A percentile compares a stretch with the other conserved stretches of the same genome.
phyloP scores from a whole-genome alignment of 352 stramenopile species.

The Globisporangium parvum region DNA sequence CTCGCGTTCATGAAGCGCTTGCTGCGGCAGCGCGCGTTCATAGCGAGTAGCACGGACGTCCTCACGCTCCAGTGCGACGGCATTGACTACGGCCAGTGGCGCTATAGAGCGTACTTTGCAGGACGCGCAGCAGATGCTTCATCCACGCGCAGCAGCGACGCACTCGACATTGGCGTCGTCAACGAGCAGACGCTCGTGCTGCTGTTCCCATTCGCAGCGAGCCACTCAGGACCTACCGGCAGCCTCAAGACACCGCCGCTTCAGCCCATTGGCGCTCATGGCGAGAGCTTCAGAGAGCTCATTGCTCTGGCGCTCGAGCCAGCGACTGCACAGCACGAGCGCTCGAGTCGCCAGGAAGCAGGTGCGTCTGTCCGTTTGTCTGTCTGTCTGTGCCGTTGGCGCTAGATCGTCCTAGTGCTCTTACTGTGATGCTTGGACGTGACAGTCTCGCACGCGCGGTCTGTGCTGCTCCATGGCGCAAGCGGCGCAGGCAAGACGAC shows the following conservation, averaged over 20 bases:
- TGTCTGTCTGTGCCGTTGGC: neutral
- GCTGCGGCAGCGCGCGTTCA: conserved; percentile 36
- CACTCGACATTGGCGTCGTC: conserved; percentile 36
- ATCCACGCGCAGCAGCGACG: neutral
- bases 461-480: conserved; percentile 54
- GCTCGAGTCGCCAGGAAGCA: conserved; percentile 6
- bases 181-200: conserved; percentile 55
- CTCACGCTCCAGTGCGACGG: conserved; percentile 40
- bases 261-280: conserved; percentile 37
- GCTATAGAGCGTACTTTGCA: conserved; percentile 41
- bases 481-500: conserved; percentile 75
- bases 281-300: conserved; percentile 28
- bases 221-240: neutral
- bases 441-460: conserved; percentile 23
- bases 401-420: neutral
- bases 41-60: conserved; percentile 12
- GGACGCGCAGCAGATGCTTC: conserved; percentile 5
- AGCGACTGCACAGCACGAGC: too few species aligned
- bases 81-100: conserved; percentile 57
- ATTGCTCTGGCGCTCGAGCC: conserved; percentile 29
- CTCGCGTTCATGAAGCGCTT: conserved; percentile 49
- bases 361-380: neutral
- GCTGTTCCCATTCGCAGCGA: conserved; percentile 39
- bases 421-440: too few species aligned
- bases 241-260: neutral